Conservation (phyloP, 192 early-diverging fungal genomes). For the Coemansia sp. region DNA sequence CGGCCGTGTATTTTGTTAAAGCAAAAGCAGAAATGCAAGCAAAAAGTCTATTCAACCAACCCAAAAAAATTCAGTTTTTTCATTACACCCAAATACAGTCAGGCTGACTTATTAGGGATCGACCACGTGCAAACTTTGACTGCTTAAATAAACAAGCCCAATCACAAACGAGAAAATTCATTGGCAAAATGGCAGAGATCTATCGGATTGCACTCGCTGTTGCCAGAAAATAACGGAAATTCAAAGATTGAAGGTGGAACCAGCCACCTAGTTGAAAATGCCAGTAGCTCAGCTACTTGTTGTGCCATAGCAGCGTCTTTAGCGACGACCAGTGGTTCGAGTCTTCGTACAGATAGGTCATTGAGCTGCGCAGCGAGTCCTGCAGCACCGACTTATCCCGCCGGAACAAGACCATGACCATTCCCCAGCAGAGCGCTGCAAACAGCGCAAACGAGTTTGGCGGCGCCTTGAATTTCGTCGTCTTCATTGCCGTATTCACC, state of each 20-base stretch:
- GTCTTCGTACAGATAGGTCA: slow-evolving; percentile 94
- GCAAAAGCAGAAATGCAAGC: neutral
- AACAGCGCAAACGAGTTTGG: slow-evolving; percentile 83
- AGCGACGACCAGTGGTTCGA: slow-evolving; percentile 77
- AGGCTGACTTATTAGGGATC: neutral
- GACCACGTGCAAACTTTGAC: neutral
- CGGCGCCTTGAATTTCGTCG: slow-evolving; percentile 69
- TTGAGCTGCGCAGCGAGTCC: slow-evolving; percentile 87
- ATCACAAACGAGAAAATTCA: neutral
- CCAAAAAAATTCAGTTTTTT: neutral
- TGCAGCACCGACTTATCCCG: slow-evolving; percentile 86
- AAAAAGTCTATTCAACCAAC: neutral
- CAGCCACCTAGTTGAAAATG: neutral
- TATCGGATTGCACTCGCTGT: neutral
- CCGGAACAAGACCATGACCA: slow-evolving; percentile 94
- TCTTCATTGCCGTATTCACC: slow-evolving; percentile 78
- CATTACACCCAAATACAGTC: neutral
- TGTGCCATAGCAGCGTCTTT: slow-evolving; percentile 78
- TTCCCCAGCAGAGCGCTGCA: slow-evolving; percentile 91
- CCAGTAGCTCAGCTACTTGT: slow-evolving; percentile 57
- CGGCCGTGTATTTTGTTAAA: no score
- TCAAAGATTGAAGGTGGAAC: neutral
- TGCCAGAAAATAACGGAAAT: neutral
- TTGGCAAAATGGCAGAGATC: neutral
- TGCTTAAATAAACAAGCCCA: neutral